Percentiles rank a stretch among this genome's conserved stretches.
Conservation (phyloP, 2,329 filamentous ascomycete genomes). For the Venturia pyrina region DNA sequence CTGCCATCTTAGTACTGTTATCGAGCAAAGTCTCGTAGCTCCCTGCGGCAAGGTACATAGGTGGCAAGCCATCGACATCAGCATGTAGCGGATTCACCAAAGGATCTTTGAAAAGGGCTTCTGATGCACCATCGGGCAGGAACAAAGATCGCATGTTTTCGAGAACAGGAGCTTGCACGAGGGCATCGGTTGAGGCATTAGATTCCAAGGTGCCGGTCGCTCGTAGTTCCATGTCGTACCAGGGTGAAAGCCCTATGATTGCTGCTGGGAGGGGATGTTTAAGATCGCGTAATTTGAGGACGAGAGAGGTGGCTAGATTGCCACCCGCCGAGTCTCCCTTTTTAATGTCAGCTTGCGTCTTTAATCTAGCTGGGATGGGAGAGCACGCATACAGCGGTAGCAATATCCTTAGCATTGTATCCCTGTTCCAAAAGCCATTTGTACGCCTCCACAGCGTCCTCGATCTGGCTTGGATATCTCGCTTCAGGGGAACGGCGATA, state of each 20-base stretch:
- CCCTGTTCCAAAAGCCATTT: constrained; percentile 2
- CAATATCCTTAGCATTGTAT: constrained; percentile 5
- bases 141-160: background rate
- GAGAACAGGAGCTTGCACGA: background rate
- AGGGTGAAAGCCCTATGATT: constrained; percentile 5
- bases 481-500: constrained; percentile 2
- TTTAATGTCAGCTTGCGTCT: background rate
- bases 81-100: constrained; percentile 1
- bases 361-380: background rate
- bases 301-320: constrained; percentile 5
- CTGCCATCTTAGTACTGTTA: constrained; percentile 3
- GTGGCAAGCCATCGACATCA: constrained; percentile 5
- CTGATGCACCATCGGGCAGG: background rate
- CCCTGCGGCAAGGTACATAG: constrained; percentile 2
- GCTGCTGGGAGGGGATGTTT: background rate
- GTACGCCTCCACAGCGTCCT: constrained; percentile 5
- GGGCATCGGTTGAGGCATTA: background rate
- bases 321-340: constrained; percentile 4
- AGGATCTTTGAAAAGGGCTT: background rate
- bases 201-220: background rate
- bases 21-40: constrained; percentile 9
- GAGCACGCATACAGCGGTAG: background rate
- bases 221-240: constrained; percentile 9
- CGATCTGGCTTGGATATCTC: constrained; percentile 6
- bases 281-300: constrained; percentile 7